Conservation (phyloP, 306 rosid species). For the Cicer arietinum region DNA sequence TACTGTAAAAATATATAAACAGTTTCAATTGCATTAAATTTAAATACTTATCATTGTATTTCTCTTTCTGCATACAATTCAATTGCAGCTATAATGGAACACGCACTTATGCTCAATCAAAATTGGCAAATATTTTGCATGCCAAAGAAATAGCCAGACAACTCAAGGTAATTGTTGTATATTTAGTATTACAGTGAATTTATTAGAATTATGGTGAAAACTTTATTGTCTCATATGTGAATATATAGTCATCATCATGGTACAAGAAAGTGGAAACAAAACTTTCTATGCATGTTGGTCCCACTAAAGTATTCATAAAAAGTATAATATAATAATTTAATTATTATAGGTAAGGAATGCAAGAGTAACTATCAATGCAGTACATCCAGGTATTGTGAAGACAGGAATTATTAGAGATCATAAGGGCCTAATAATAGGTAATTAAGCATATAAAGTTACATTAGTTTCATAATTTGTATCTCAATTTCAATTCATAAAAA, state of each 20-base stretch:
- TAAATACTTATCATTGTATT: constrained; percentile 4
- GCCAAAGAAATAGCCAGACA: constrained; percentile 81
- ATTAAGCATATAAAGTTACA: neutral
- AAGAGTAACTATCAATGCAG: constrained; percentile 79
- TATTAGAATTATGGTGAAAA: neutral
- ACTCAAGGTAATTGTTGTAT: constrained; percentile 58
- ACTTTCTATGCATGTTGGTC: constrained; percentile 5
- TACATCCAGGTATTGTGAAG: constrained; percentile 93
- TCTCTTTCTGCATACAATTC: constrained; percentile 3
- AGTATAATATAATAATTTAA: constrained; percentile 35
- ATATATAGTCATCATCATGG: constrained; percentile 17
- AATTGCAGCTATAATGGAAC: constrained; percentile 88
- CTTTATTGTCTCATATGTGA: neutral
- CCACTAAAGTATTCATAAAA: constrained; percentile 1
- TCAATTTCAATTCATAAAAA: constrained; percentile 4
- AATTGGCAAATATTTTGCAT: constrained; percentile 86
- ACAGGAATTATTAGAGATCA: constrained; percentile 91
- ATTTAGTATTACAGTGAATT: no score
- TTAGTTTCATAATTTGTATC: neutral
- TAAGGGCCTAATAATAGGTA: constrained; percentile 75
- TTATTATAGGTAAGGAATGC: constrained; percentile 77
- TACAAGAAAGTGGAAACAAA: constrained; percentile 24
- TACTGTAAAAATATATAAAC: constrained; percentile 4
- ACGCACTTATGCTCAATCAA: constrained; percentile 83
- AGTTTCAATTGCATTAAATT: constrained; percentile 18